Base-by-base conservation (phyloP, 768 basidiomycete species). In the Guyanaporus albipodus region DNA sequence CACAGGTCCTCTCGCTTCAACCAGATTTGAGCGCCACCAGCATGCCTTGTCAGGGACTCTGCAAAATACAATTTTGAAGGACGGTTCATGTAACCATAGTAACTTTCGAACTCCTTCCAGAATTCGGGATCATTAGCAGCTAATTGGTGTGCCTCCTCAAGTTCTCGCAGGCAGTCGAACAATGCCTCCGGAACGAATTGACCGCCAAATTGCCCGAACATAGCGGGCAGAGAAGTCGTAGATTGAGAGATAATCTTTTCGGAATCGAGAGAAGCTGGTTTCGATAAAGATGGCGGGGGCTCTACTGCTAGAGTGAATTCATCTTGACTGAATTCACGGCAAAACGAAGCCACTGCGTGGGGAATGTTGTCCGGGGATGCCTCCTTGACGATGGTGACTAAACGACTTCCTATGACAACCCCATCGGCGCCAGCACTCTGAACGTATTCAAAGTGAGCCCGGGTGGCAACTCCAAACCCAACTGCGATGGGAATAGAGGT, bases 171-270 rank as follows among this genome's bases (percentile, higher is more conserved):
- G 57, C 89, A 91, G 61, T 94, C 96, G 56, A 94, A 86, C n/a
- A 98, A 74, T 12, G 92, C 83, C 68, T 98, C 96, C 1, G 96
- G 93, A 6, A 97, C 96, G 70, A 93, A 99, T 58, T 96, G 93
- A 4, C 96, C 96, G 27, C 96, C 96, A 61, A 94, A 99, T 50
- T 92, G 76, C 29, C 96, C 96, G 57, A 99, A 99, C 38, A 92
- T 78, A 2, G 83, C 73, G 2, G 94, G 91, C 0, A 98, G 73
- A 14, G 74, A 70, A 39, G 62, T 70, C 38, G 73, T 71, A 0
- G 72, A 59, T 11, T 67, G 62, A 21, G 53, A 17, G n/a, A 44
- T n/a, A 19, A 36, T 31, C 15, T 50, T 56, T 7, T 47, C 56
- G 17, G 22, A 18, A n/a, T 38, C 11, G n/a, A 46, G 38, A n/a